A percentile compares a stretch with the other conserved stretches of the same genome.
Conservation (phyloP, 139 green algal species). For the Nannochloris sp. region DNA sequence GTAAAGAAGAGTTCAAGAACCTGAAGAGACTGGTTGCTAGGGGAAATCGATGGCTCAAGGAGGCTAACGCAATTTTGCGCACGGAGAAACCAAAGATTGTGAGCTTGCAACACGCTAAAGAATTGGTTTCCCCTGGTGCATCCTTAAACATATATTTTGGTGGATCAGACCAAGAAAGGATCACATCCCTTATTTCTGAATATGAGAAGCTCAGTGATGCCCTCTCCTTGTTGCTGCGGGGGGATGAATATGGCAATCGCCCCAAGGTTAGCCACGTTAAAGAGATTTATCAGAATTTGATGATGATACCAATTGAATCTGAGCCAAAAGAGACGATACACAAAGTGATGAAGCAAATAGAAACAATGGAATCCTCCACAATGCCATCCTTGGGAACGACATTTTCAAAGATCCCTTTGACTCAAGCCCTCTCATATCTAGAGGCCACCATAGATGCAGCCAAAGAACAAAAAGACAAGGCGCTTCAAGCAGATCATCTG, state of each 20-base stretch:
- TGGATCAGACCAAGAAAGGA: not conserved
- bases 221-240: too few relatives aligned
- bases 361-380: too few relatives aligned
- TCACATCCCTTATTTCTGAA: too few relatives aligned
- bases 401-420: too few relatives aligned
- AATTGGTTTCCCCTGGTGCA: not conserved
- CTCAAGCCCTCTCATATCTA: too few relatives aligned
- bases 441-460: constrained; percentile 17
- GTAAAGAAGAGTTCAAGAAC: constrained; percentile 9
- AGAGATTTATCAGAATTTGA: too few relatives aligned
- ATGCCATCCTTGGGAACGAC: too few relatives aligned
- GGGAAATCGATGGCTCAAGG: constrained; percentile 16
- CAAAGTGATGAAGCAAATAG: not conserved
- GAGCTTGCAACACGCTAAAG: not conserved
- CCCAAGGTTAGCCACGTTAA: too few relatives aligned
- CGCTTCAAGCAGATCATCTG: constrained; percentile 17
- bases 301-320: constrained; percentile 21
- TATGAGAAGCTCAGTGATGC: too few relatives aligned
- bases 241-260: too few relatives aligned
- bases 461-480: constrained; percentile 29
- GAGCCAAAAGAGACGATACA: constrained; percentile 17
- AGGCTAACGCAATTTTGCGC: constrained; percentile 1
- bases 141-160: not conserved
- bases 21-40: constrained; percentile 11
- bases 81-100: constrained; percentile 4